phyloP scores from a whole-genome alignment of 176 grass and related monocot genomes.

The Musa schizocarpa region DNA sequence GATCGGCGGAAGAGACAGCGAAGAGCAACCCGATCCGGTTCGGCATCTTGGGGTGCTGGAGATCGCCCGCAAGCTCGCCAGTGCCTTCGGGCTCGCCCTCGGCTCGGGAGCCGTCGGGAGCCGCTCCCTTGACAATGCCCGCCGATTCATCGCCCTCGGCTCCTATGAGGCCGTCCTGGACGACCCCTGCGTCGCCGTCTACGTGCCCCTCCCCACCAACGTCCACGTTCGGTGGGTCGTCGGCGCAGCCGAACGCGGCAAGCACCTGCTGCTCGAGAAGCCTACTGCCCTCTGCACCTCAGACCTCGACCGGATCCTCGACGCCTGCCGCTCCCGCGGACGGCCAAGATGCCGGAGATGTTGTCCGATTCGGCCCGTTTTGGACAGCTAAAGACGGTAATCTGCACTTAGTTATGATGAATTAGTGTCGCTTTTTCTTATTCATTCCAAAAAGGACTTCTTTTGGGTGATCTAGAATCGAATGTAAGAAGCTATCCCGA shows the following conservation, averaged over 20 bases:
- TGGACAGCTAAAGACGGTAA: constrained; percentile 11
- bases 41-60: no score
- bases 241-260: constrained; percentile 23
- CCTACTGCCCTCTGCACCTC: constrained; percentile 61
- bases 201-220: no score
- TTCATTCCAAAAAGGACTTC: neutral
- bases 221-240: no score
- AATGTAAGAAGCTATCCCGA: no score
- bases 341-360: constrained; percentile 1
- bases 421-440: no score
- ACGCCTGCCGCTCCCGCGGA: constrained; percentile 11
- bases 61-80: constrained; percentile 23
- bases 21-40: no score
- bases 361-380: constrained; percentile 11
- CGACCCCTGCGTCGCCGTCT: constrained; percentile 27
- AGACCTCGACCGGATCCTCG: constrained; percentile 30
- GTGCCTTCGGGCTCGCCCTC: constrained; percentile 50
- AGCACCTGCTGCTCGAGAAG: constrained; percentile 89
- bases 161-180: constrained; percentile 70
- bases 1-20: no score
- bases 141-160: constrained; percentile 36
- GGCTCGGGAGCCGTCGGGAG: constrained; percentile 61
- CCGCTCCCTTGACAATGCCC: constrained; percentile 57
- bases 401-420: no score
- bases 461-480: neutral